These are phyloP conservation scores for Lavandula angustifolia DNA, from an alignment of 257 asterid genomes.

Conservation along the genomic window DNA sequence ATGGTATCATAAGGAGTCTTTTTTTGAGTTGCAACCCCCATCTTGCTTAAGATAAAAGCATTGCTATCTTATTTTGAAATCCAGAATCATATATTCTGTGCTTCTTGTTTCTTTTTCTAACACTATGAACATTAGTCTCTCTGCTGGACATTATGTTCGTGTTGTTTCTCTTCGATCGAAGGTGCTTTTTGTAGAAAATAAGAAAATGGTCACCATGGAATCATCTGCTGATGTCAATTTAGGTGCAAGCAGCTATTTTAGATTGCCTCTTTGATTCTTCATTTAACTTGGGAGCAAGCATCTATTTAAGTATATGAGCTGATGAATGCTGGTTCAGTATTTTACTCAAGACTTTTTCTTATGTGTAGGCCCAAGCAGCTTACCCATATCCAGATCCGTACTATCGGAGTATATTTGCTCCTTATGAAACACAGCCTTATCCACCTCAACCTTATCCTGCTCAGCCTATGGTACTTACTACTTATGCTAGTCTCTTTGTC, in stretches of 20 bases:
- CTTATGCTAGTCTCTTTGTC: slow-evolving; percentile 19
- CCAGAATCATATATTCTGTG: slow-evolving; percentile 1
- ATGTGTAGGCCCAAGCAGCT: slow-evolving; percentile 70
- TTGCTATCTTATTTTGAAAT: slow-evolving; percentile 14
- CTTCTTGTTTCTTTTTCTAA: slow-evolving; percentile 9
- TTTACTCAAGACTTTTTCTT: no score
- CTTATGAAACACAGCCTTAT: slow-evolving; percentile 75
- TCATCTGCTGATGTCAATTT: slow-evolving; percentile 17
- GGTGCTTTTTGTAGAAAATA: slow-evolving; percentile 10
- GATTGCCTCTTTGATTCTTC: slow-evolving; percentile 10
- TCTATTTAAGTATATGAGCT: slow-evolving; percentile 2
- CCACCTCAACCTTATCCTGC: slow-evolving; percentile 79
- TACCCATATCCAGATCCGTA: slow-evolving; percentile 91
- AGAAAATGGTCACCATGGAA: neutral
- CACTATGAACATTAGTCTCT: no score
- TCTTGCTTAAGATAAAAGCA: neutral
- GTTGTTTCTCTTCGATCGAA: slow-evolving; percentile 22
- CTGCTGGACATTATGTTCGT: neutral
- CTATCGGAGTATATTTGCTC: slow-evolving; percentile 83
- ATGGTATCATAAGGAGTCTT: slow-evolving; percentile 43
- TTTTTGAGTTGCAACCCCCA: slow-evolving; percentile 4
- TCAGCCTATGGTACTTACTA: slow-evolving; percentile 70
- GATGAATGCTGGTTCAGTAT: no score
- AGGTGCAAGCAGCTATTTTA: slow-evolving; percentile 16
- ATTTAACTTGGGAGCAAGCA: neutral